Conservation (phyloP, 2,329 filamentous ascomycete species). For the Exophiala xenobiotica region DNA sequence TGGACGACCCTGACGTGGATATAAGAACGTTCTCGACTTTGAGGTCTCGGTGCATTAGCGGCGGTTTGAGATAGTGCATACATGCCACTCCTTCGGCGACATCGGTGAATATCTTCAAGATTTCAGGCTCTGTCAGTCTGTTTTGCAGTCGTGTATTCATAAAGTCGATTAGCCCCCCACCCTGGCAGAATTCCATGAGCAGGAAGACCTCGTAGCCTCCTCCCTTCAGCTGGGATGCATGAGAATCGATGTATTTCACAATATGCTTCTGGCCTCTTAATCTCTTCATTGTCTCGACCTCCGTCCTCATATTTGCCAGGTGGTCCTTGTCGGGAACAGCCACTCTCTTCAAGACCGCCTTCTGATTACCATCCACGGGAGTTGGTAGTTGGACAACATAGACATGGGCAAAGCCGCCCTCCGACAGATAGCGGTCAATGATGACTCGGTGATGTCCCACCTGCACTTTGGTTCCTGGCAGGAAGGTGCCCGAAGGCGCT, state of each 20-base stretch:
- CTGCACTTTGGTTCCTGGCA: slow-evolving; percentile 93
- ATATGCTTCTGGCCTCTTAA: slow-evolving; percentile 94
- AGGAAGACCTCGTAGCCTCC: slow-evolving; percentile 97
- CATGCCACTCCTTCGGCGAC: slow-evolving; percentile 94
- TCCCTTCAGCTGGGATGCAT: slow-evolving; percentile 87
- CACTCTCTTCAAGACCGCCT: slow-evolving; percentile 88
- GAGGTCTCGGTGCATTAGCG: slow-evolving; percentile 86
- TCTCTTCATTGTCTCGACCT: slow-evolving; percentile 99
- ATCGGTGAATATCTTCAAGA: slow-evolving; percentile 93
- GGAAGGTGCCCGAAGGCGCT: slow-evolving; percentile 77
- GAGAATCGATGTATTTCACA: slow-evolving; percentile 97
- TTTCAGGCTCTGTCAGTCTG: slow-evolving; percentile 93
- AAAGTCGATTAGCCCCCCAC: slow-evolving; percentile 95
- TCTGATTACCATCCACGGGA: slow-evolving; percentile 72
- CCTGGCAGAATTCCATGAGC: slow-evolving; percentile 96
- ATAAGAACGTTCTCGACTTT: slow-evolving; percentile 99
- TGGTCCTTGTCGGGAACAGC: slow-evolving; percentile 95
- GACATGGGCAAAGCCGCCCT: slow-evolving; percentile 97
- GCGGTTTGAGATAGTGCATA: slow-evolving; percentile 98
- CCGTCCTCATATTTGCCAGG: slow-evolving; percentile 91
- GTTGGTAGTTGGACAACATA: slow-evolving; percentile 88
- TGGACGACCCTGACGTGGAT: slow-evolving; percentile 62
- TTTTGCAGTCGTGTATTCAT: slow-evolving; percentile 99
- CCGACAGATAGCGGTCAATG: slow-evolving; percentile 95
- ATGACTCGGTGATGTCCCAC: slow-evolving; percentile 89